Evolutionary conservation across 129 eudicot species (phyloP).

Genomic region (Ambrosia artemisiifolia): DNA sequence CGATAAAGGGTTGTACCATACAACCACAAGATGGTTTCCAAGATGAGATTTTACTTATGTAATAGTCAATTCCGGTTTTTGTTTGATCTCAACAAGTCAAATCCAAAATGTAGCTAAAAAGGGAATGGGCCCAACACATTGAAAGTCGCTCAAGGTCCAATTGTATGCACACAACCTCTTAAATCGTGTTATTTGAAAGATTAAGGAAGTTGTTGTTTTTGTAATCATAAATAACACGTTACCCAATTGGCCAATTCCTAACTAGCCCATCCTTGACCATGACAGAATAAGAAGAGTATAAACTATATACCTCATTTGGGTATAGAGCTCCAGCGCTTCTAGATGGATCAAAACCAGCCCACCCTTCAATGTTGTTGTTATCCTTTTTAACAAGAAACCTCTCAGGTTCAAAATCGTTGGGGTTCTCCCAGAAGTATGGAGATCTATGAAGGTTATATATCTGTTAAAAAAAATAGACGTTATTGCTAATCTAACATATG

Average conservation of each 20-base stretch:
- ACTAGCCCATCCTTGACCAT: neutral
- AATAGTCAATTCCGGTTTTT: neutral
- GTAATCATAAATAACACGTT: neutral
- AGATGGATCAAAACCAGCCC: slow-evolving; percentile 98
- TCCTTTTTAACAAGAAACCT: slow-evolving; percentile 60
- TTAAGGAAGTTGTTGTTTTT: neutral
- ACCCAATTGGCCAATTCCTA: neutral
- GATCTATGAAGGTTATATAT: slow-evolving; percentile 97
- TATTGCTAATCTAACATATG: neutral
- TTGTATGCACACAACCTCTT: too few species aligned
- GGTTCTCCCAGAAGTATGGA: slow-evolving; percentile 91
- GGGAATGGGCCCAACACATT: neutral
- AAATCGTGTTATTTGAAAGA: neutral
- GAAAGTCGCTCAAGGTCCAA: too few species aligned
- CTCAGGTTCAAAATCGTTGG: slow-evolving; percentile 87
- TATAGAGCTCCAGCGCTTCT: slow-evolving; percentile 91
- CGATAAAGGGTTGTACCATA: neutral
- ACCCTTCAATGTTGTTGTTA: slow-evolving; percentile 65
- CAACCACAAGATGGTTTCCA: neutral
- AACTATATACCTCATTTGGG: slow-evolving; percentile 89
- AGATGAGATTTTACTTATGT: neutral
- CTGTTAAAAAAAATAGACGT: slow-evolving; percentile 33
- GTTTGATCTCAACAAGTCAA: neutral
- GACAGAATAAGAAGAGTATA: slow-evolving; percentile 15
- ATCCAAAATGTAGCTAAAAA: neutral